A percentile compares a stretch with the other conserved stretches of the same genome.
These are phyloP conservation scores for Arachnomyces sp. DNA, from an alignment of 2,329 filamentous ascomycete species.

Conservation along the genomic window DNA sequence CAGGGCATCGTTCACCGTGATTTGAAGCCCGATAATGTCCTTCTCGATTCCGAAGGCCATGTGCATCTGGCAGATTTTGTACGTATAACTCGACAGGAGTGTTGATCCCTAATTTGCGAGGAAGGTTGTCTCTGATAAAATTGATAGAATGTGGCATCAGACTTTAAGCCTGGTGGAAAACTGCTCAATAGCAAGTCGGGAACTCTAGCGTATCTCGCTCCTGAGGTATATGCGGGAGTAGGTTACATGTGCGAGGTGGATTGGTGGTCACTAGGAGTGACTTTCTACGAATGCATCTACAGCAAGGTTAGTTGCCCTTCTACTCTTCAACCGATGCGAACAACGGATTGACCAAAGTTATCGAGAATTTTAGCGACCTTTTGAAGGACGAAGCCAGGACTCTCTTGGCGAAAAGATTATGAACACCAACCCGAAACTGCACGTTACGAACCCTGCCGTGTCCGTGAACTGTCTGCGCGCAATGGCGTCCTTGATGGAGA, in stretches of 20 bases:
- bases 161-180: constrained; percentile 68
- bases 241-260: constrained; percentile 88
- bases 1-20: constrained; percentile 88
- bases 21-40: constrained; percentile 85
- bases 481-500: constrained; percentile 74
- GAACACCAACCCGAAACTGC: constrained; percentile 75
- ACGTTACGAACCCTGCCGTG: constrained; percentile 86
- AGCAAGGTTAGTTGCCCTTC: constrained; percentile 63
- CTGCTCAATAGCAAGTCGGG: constrained; percentile 91
- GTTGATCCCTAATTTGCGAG: neutral
- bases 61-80: constrained; percentile 98
- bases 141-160: constrained; percentile 84
- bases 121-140: neutral
- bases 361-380: constrained; percentile 72
- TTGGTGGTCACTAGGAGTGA: constrained; percentile 96
- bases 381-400: constrained; percentile 81
- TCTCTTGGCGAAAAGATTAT: constrained; percentile 72
- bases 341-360: constrained; percentile 24
- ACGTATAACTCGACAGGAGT: constrained; percentile 31
- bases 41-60: constrained; percentile 82
- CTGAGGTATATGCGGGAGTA: constrained; percentile 85
- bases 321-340: neutral
- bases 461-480: constrained; percentile 82
- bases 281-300: constrained; percentile 99
- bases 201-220: constrained; percentile 88